Evolutionary conservation across 192 early-diverging fungal genomes (phyloP), one percentile per base, ranked within the genome.

Genomic region (Backusella parvicylindrica): DNA sequence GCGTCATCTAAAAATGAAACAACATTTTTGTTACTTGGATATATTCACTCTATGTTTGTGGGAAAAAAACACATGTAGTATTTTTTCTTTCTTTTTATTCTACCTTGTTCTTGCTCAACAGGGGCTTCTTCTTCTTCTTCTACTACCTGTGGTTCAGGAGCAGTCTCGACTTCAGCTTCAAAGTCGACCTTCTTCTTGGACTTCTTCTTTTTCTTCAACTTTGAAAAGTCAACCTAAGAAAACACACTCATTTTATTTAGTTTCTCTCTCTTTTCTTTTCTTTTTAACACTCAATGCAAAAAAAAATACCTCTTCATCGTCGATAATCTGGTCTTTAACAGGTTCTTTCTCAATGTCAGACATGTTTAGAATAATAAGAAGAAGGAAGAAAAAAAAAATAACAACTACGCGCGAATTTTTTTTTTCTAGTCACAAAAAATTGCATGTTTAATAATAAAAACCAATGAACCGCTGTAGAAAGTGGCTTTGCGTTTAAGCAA

Each of bases 121-220:
- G 50, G 50, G 23, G 50, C 50, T 41, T 40, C 53, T 2, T 47
- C 76, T 65, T n/a, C 28, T 31, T 35, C 66, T 67, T 75, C 73
- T 18, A 77, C 68, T 4, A 53, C 77, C 6, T 53, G 49, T 50
- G 53, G 38, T 21, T 49, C 67, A 60, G 73, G 64, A 47, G 68
- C 18, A n/a, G 66, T 40, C 16, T 84, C 82, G 35, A 80, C 32
- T 49, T 84, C 80, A 70, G 77, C 71, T 50, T 85, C 84, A 73
- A 81, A 81, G 35, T 76, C 74, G 30, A 83, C 84, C 69, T 74
- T 76, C 86, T 89, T 89, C 83, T 91, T 91, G 38, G 87, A 86
- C 82, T 90, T 87, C 79, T 88, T 91, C 77, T 91, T 91, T 79
- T 91, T 91, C 82, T 86, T 86, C 64, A 85, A 63, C 31, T 77